A percentile compares a stretch with the other conserved stretches of the same genome.
Conservation (phyloP, 75 land plant species). For the Sequoia sempervirens region DNA sequence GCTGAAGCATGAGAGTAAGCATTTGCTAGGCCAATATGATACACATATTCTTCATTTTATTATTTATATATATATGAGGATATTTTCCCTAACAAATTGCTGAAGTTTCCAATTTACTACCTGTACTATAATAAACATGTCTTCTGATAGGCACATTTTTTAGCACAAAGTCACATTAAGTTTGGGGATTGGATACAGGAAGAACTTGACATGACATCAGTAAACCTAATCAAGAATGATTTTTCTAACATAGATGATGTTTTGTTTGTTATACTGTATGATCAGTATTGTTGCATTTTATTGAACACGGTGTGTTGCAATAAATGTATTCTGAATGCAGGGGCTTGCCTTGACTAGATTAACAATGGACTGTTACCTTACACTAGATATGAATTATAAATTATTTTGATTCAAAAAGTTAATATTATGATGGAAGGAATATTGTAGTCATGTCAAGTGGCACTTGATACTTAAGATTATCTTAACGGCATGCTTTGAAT, state of each 20-base stretch:
- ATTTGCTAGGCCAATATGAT: no score
- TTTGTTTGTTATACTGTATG: neutral
- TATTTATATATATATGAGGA: neutral
- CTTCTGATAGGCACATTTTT: neutral
- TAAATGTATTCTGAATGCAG: no score
- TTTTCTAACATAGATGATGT: neutral
- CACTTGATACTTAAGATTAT: neutral
- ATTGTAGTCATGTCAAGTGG: neutral
- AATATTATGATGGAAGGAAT: neutral
- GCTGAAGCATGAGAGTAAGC: no score
- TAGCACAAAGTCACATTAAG: neutral
- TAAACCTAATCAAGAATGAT: neutral
- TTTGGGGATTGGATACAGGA: neutral
- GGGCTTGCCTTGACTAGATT: no score
- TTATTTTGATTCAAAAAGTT: neutral
- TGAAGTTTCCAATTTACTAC: neutral
- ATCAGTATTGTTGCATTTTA: neutral
- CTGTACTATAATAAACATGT: neutral
- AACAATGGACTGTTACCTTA: no score
- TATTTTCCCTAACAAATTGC: neutral
- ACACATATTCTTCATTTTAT: neutral
- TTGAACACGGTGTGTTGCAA: neutral
- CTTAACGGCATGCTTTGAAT: neutral
- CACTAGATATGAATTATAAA: no score
- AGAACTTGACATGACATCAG: neutral